Conservation (phyloP, 345 rosid species). For the Bruguiera gymnorhiza region DNA sequence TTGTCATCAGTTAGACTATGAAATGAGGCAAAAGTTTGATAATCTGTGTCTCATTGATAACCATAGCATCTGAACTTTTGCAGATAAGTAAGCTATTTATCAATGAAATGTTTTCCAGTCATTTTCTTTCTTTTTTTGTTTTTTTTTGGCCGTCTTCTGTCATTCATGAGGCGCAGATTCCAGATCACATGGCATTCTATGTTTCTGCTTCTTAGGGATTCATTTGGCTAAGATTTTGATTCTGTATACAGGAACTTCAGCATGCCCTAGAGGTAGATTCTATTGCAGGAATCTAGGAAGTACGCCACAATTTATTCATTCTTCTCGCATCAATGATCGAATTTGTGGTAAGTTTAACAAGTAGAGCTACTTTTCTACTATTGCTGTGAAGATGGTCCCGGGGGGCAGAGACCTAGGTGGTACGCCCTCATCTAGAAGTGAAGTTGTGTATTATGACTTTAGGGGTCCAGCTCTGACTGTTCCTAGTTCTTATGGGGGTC, state of each 20-base stretch:
- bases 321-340: conserved; percentile 57
- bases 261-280: conserved; percentile 62
- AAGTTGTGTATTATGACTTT: conserved; percentile 3
- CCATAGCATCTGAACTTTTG: not conserved
- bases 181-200: not conserved
- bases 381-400: not conserved
- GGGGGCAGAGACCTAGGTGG: not conserved
- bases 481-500: not conserved
- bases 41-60: not conserved
- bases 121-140: not conserved
- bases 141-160: not conserved
- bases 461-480: not conserved
- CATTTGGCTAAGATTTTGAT: conserved; percentile 13
- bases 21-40: not conserved
- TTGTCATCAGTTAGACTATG: too few relatives aligned
- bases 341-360: conserved; percentile 46
- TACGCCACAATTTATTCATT: conserved; percentile 48
- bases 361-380: not conserved
- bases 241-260: conserved; percentile 63
- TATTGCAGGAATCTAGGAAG: conserved; percentile 62
- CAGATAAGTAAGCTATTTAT: not conserved
- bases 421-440: not conserved
- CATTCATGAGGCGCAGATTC: not conserved
- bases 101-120: not conserved
- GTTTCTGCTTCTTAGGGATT: conserved; percentile 2